Conservation (phyloP, 345 rosid species). For the Moringa oleifera region DNA sequence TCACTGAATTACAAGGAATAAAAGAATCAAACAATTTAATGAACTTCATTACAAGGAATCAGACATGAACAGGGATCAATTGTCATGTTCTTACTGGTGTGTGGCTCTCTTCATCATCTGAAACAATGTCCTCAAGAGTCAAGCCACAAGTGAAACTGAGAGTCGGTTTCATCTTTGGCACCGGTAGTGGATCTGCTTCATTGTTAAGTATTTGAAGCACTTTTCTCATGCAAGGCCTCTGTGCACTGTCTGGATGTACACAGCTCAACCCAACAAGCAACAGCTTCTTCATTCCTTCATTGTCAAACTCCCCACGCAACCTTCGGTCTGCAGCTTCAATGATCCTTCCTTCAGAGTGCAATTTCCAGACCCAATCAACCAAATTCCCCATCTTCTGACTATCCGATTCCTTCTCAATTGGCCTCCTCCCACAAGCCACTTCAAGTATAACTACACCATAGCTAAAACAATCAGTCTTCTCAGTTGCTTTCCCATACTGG, state of each 20-base stretch:
- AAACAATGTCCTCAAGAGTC: constrained; percentile 77
- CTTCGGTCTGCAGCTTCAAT: constrained; percentile 70
- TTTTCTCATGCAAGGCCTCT: constrained; percentile 81
- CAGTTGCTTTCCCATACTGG: constrained; percentile 86
- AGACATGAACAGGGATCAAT: constrained; percentile 12
- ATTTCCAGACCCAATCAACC: constrained; percentile 92
- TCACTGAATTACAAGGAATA: constrained; percentile 10
- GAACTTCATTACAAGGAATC: constrained; percentile 1
- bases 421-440: constrained; percentile 88
- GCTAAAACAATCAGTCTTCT: constrained; percentile 84
- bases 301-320: constrained; percentile 54
- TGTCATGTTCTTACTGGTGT: constrained; percentile 12
- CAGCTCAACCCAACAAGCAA: constrained; percentile 77
- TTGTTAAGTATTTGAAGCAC: constrained; percentile 76
- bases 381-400: constrained; percentile 71
- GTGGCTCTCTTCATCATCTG: constrained; percentile 56
- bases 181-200: constrained; percentile 46
- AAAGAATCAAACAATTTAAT: constrained; percentile 23
- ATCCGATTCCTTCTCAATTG: constrained; percentile 64
- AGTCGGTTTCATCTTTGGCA: constrained; percentile 74
- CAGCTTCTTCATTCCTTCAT: constrained; percentile 77
- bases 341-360: constrained; percentile 63
- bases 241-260: constrained; percentile 69
- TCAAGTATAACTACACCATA: constrained; percentile 88
- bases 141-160: constrained; percentile 63